These are phyloP conservation scores for Camellia oleifera DNA, from an alignment of 179 eudicot genomes.

Conservation along the genomic window DNA sequence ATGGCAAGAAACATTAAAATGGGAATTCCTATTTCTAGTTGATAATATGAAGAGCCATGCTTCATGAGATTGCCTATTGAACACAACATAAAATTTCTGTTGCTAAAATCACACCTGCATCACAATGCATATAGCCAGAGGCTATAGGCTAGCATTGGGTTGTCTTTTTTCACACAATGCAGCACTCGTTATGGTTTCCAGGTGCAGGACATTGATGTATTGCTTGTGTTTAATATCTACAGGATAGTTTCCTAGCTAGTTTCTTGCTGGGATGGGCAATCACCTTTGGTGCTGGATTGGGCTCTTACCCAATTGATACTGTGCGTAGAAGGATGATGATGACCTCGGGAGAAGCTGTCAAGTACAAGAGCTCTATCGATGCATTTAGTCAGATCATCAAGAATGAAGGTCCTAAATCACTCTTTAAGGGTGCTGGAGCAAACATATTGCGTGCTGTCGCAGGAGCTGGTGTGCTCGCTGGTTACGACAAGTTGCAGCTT, in stretches of 20 bases:
- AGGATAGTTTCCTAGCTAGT: constrained; percentile 72
- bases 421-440: constrained; percentile 72
- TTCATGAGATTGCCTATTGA: too few relatives aligned
- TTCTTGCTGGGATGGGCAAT: constrained; percentile 70
- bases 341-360: constrained; percentile 67
- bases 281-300: constrained; percentile 61
- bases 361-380: constrained; percentile 58
- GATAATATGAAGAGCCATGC: too few relatives aligned
- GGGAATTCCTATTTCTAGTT: too few relatives aligned
- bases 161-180: too few relatives aligned
- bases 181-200: background rate
- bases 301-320: constrained; percentile 64
- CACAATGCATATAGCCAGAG: too few relatives aligned
- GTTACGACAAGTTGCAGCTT: constrained; percentile 66
- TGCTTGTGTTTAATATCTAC: constrained; percentile 5
- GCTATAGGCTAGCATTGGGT: too few relatives aligned
- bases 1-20: too few relatives aligned
- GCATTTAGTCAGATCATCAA: constrained; percentile 53
- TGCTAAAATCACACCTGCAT: too few relatives aligned
- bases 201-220: too few relatives aligned
- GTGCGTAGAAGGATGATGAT: constrained; percentile 70
- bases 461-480: constrained; percentile 70
- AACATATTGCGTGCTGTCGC: constrained; percentile 71
- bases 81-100: too few relatives aligned
- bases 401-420: constrained; percentile 57